Percentiles rank a stretch among this genome's conserved stretches.
Evolutionary conservation across 2,329 filamentous ascomycete species (phyloP).

Genomic region (Beauveria sp.): DNA sequence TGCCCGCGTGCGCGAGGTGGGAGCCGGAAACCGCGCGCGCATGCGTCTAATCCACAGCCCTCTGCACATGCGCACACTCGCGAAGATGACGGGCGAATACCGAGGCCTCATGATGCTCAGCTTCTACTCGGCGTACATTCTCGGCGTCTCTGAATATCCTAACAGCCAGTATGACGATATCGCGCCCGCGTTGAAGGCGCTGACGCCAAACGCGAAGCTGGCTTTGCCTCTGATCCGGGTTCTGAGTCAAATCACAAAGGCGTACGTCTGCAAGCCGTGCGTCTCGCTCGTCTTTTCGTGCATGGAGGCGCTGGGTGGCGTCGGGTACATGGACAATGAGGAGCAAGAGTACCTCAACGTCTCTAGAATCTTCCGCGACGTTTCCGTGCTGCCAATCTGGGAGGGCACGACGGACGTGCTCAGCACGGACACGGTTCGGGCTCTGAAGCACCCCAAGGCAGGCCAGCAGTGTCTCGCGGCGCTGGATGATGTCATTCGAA

Average conservation of each 20-base stretch:
- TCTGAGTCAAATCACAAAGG: conserved; percentile 54
- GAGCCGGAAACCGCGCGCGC: conserved; percentile 34
- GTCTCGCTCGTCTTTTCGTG: conserved; percentile 45
- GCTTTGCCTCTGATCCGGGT: conserved; percentile 43
- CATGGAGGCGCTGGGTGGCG: conserved; percentile 59
- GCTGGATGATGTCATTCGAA: conserved; percentile 32
- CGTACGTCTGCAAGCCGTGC: conserved; percentile 43
- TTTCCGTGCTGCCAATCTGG: conserved; percentile 58
- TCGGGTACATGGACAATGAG: conserved; percentile 58
- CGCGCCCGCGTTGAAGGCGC: conserved; percentile 18
- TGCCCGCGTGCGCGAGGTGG: conserved; percentile 47
- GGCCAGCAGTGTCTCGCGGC: conserved; percentile 32
- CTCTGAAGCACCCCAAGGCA: conserved; percentile 35
- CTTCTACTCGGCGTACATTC: conserved; percentile 44
- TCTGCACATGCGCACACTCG: conserved; percentile 51
- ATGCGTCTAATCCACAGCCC: conserved; percentile 42
- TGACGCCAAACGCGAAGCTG: conserved; percentile 27
- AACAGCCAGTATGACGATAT: conserved; percentile 3
- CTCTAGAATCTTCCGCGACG: conserved; percentile 58
- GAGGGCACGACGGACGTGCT: conserved; percentile 68
- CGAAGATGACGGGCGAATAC: conserved; percentile 48
- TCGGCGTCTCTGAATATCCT: conserved; percentile 46
- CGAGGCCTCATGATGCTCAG: conserved; percentile 47
- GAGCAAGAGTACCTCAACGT: conserved; percentile 59
- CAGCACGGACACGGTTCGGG: conserved; percentile 41